Base-by-base conservation (phyloP, 768 basidiomycete species). In the Lyophyllum shimeji region DNA sequence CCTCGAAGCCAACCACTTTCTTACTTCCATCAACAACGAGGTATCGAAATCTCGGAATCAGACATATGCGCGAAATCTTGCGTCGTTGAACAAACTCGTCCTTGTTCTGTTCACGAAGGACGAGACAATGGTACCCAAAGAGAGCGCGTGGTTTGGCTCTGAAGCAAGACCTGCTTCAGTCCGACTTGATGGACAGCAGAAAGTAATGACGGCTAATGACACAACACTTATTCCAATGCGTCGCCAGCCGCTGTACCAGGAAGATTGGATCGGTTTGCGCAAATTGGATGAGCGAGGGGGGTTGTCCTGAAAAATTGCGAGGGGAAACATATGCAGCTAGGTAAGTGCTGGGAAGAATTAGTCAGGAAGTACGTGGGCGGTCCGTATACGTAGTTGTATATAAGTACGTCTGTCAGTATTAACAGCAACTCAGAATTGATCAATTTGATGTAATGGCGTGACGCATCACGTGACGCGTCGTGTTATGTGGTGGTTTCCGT, bases 71-170 rank as follows among this genome's bases (percentile, higher is more conserved):
- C 61, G 71, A 42, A 85, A 89, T 62, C 70, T 94, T 31, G 75
- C 79, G 2, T 79, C 82, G 7, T 72, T 94, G 45, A 74, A 82
- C 58, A 80, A 82, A 18, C 79, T 94, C 39, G 78, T 95, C 24
- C 84, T 95, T 34, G 80, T 91, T 24, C 66, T 89, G 42, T 94
- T 94, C 68, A 74, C 81, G 0, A 69, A 84, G 55, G 93, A 94
- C 67, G 76, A 78, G 67, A 93, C 89, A 2, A 87, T 90, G 21
- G 77, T 93, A 18, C 93, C 93, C 0, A 91, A 90, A 69, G 91
- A 93, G 70, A 90, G 83, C 62, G 74, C 89, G 11, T 93, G 91
- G 92, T 94, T 95, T 69, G 91, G 89, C 6, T 86, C 88, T 2
- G 87, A 88, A 63, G 76, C 76, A 1, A 72, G 69, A 21, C 70